A percentile compares a stretch with the other conserved stretches of the same genome.
Conservation (phyloP, 2,329 filamentous ascomycete species). For the Talaromyces sp. region DNA sequence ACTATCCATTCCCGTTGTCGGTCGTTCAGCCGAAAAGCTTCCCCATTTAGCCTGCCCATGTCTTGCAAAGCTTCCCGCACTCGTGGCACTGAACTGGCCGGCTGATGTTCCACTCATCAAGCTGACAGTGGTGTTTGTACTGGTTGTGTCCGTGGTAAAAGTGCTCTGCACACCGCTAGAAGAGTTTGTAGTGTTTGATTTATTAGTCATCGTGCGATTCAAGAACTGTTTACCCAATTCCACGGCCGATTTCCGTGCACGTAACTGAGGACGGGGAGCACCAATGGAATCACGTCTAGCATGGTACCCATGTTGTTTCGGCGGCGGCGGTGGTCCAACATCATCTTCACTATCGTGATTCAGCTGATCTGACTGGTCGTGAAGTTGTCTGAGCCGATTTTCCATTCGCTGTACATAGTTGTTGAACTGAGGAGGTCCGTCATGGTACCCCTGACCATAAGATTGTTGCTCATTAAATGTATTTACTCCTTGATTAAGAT, state of each 20-base stretch:
- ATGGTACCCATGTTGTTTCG: slow-evolving; percentile 47
- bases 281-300: slow-evolving; percentile 41
- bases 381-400: slow-evolving; percentile 66
- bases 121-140: slow-evolving; percentile 74
- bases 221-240: slow-evolving; percentile 67
- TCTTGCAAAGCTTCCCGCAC: slow-evolving; percentile 85
- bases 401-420: slow-evolving; percentile 94
- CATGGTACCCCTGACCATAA: slow-evolving; percentile 49
- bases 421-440: slow-evolving; percentile 65
- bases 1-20: slow-evolving; percentile 40
- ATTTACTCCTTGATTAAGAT: slow-evolving; percentile 44
- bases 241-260: slow-evolving; percentile 54
- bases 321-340: slow-evolving; percentile 56
- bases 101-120: slow-evolving; percentile 93
- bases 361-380: slow-evolving; percentile 53
- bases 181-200: slow-evolving; percentile 75
- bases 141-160: slow-evolving; percentile 59
- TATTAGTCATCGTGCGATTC: slow-evolving; percentile 77
- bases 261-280: slow-evolving; percentile 32
- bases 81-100: slow-evolving; percentile 86
- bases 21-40: slow-evolving; percentile 35
- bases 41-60: slow-evolving; percentile 50
- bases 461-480: slow-evolving; percentile 52
- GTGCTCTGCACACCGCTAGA: slow-evolving; percentile 67
- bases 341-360: slow-evolving; percentile 36